Evolutionary conservation across 345 rosid genomes (phyloP).

Genomic region (Gynandropsis gynandra): DNA sequence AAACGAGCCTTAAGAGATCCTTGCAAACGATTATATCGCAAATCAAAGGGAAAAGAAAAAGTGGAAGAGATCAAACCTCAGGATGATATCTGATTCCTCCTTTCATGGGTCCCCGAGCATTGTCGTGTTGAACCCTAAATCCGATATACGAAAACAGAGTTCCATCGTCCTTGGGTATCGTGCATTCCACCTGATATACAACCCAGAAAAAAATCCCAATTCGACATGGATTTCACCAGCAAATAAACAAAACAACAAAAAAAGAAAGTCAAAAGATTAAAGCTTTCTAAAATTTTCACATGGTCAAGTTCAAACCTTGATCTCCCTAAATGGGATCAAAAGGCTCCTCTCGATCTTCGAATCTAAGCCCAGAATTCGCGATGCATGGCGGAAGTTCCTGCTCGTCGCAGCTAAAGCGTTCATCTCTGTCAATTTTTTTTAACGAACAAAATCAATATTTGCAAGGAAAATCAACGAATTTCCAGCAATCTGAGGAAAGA

Average conservation of each 20-base stretch:
- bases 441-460: too few relatives aligned
- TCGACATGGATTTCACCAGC: constrained; percentile 7
- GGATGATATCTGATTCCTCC: constrained; percentile 99
- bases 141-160: constrained; percentile 85
- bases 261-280: too few relatives aligned
- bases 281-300: neutral
- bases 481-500: too few relatives aligned
- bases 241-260: neutral
- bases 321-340: constrained; percentile 85
- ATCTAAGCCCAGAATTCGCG: constrained; percentile 85
- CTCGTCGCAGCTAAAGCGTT: constrained; percentile 89
- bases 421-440: constrained; percentile 52
- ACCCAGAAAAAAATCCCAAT: constrained; percentile 2
- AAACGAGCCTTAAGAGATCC: too few relatives aligned
- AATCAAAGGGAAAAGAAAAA: neutral
- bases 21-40: neutral
- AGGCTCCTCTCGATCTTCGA: constrained; percentile 80
- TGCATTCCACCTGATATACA: constrained; percentile 73
- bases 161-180: constrained; percentile 91
- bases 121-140: constrained; percentile 92
- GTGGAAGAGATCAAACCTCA: constrained; percentile 46
- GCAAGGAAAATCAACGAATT: too few relatives aligned
- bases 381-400: constrained; percentile 82
- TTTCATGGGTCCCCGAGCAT: constrained; percentile 98
- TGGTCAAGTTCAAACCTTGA: constrained; percentile 57